phyloP scores from a whole-genome alignment of 345 rosid species.

The Cardiospermum halicacabum region DNA sequence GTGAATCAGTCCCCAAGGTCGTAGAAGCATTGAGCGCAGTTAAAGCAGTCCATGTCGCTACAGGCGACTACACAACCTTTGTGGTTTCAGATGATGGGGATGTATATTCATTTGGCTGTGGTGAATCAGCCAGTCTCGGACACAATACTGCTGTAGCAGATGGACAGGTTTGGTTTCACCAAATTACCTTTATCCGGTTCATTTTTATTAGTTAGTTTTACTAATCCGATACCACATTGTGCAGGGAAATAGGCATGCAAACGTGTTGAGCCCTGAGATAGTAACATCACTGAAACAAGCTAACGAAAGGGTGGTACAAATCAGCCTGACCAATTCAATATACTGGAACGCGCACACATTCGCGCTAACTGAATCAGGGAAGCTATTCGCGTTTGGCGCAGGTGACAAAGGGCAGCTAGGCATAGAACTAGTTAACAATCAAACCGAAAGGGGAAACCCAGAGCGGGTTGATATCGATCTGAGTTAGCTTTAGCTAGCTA shows the following conservation, averaged over 20 bases:
- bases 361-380: slow-evolving; percentile 82
- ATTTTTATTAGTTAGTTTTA: too few relatives aligned
- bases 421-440: slow-evolving; percentile 53
- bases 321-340: slow-evolving; percentile 78
- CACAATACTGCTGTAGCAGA: slow-evolving; percentile 56
- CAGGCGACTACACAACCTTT: slow-evolving; percentile 91
- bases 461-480: slow-evolving; percentile 70
- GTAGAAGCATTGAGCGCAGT: slow-evolving; percentile 63
- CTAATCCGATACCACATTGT: too few relatives aligned
- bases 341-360: slow-evolving; percentile 88
- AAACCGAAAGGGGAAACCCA: slow-evolving; percentile 71
- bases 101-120: slow-evolving; percentile 93
- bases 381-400: slow-evolving; percentile 79
- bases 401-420: slow-evolving; percentile 98
- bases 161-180: slow-evolving; percentile 45
- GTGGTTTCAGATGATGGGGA: slow-evolving; percentile 85
- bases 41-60: slow-evolving; percentile 82
- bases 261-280: slow-evolving; percentile 61
- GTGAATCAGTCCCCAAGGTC: slow-evolving; percentile 71
- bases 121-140: slow-evolving; percentile 91
- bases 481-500: slow-evolving; percentile 30
- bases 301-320: slow-evolving; percentile 76
- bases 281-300: slow-evolving; percentile 67
- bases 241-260: slow-evolving; percentile 65
- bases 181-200: neutral